Base-by-base conservation (phyloP, 768 basidiomycete species). In the Suillus tomentosus region DNA sequence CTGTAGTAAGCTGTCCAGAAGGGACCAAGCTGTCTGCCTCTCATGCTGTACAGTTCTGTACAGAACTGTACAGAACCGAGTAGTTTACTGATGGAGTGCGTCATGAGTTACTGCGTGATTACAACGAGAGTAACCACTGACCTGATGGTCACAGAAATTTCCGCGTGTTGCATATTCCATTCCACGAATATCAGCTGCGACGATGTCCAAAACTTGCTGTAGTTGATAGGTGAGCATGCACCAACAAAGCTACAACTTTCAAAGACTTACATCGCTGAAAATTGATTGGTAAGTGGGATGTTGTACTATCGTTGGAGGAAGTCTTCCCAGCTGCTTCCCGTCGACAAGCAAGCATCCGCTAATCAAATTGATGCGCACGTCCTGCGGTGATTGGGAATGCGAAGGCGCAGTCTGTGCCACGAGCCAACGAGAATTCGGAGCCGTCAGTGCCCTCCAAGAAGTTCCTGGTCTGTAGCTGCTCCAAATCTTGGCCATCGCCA, bases 301-400 rank as follows among this genome's bases (percentile, higher is more conserved):
- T 3, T 39, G 59, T 37, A 62, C 56, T 19, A 76, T 69, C 5
- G 34, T 53, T 3, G 36, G 31, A 0, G 76, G 75, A 3, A 76
- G 65, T n/a, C 67, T 64, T 1, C 70, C 72, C 14, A 77, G 22
- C 1, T 71, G 67, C 40, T 65, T 72, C 6, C 72, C 76, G 19
- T 75, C 62, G 5, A 76, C 67, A 31, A 77, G 58, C 14, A 76
- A 67, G 1, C 67, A 62, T 2, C 76, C 76, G 34, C 71, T 67
- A 1, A 75, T 51, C 11, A 74, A 8, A n/a, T 76, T 69, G 8
- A 69, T 56, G 17, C 70, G 62, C 6, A 76, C 68, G n/a, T 15
- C 36, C 45, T 75, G 75, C 7, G 75, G 69, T 10, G 37, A 37
- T 24, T 66, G 66, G 5, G 14, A 19, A 13, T 5, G 9, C 0